These are phyloP conservation scores for Talaromyces sp. DNA, from an alignment of 2,329 filamentous ascomycete species.

Conservation along the genomic window DNA sequence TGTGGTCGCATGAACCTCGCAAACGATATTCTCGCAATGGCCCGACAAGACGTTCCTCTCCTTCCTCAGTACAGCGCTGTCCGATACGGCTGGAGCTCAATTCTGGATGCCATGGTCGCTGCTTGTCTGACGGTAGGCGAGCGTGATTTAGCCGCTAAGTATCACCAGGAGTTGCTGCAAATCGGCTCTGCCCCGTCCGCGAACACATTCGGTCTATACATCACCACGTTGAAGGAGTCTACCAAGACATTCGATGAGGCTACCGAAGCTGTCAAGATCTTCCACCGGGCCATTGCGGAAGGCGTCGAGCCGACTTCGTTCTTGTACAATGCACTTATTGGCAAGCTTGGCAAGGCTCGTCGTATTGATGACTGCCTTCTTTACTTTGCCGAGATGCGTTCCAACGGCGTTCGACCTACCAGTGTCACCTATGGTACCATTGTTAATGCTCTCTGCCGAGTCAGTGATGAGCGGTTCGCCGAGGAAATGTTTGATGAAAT, in stretches of 20 bases:
- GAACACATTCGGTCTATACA: slow-evolving; percentile 97
- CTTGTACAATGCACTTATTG: slow-evolving; percentile 96
- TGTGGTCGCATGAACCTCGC: slow-evolving; percentile 78
- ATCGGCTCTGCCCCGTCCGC: slow-evolving; percentile 91
- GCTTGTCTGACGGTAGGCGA: slow-evolving; percentile 82
- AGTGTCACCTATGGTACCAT: slow-evolving; percentile 98
- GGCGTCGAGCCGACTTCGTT: slow-evolving; percentile 96
- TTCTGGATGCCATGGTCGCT: slow-evolving; percentile 93
- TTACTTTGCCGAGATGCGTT: slow-evolving; percentile 97
- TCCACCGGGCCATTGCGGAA: slow-evolving; percentile 87
- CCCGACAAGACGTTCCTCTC: slow-evolving; percentile 82
- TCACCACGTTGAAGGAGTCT: slow-evolving; percentile 97
- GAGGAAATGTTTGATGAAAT: slow-evolving; percentile 99
- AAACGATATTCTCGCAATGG: slow-evolving; percentile 84
- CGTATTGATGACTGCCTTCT: slow-evolving; percentile 97
- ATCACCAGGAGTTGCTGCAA: slow-evolving; percentile 84
- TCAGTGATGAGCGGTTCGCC: slow-evolving; percentile 95
- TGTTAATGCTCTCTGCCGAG: slow-evolving; percentile 94
- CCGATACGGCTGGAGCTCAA: slow-evolving; percentile 92
- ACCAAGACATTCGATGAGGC: slow-evolving; percentile 98
- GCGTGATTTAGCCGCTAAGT: slow-evolving; percentile 76
- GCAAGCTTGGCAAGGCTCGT: slow-evolving; percentile 95
- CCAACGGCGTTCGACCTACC: slow-evolving; percentile 86
- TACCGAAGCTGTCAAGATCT: slow-evolving; percentile 94
- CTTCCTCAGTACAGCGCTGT: slow-evolving; percentile 81